Base-by-base conservation (phyloP, 768 basidiomycete species). In the Hypholoma sublateritium region DNA sequence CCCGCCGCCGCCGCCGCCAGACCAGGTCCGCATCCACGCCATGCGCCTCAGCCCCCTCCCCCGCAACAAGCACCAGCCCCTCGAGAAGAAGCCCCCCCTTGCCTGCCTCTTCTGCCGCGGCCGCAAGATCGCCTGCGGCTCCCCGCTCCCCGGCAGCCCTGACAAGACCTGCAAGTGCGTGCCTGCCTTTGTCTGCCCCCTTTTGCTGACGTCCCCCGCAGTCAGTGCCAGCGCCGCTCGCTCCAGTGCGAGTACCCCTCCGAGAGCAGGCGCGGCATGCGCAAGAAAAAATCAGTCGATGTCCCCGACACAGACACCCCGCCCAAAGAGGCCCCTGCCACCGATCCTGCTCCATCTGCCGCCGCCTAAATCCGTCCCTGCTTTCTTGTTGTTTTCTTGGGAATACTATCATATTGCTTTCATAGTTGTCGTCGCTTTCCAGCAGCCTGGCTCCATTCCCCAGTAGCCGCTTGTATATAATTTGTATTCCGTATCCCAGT, bases 181-280 rank as follows among this genome's bases (percentile, higher is more conserved):
- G 32, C 17, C 32, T 49, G 16, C 37, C n/a, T 34, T 41, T 49
- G 21, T 9, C 28, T 48, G 6, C 2, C 24, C 25, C 17, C 4
- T 14, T n/a, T 14, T 49, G 14, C 25, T 43, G 35, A 36, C 36
- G 12, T 1, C 7, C 4, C 21, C 13, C 11, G 48, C 67, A 91
- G 89, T 69, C 89, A 91, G 75, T 91, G 89, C 65, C 82, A 82
- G 50, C 79, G 87, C 41, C 83, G 89, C 22, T 81, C 82, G 28
- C 80, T 89, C 47, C 81, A 76, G 55, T 91, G 89, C 67, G 86
- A 86, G 64, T 90, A 88, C 62, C 89, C 89, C 0, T 70, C 76
- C 5, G 86, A 87, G 68, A 89, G 87, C 62, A 77, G 86, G 35
- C 79, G 89, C 16, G 89, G 89, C 9, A 83, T 87, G 79, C 78